phyloP scores from a whole-genome alignment of 2,329 filamentous ascomycete species.

The Sclerotinia glacialis region DNA sequence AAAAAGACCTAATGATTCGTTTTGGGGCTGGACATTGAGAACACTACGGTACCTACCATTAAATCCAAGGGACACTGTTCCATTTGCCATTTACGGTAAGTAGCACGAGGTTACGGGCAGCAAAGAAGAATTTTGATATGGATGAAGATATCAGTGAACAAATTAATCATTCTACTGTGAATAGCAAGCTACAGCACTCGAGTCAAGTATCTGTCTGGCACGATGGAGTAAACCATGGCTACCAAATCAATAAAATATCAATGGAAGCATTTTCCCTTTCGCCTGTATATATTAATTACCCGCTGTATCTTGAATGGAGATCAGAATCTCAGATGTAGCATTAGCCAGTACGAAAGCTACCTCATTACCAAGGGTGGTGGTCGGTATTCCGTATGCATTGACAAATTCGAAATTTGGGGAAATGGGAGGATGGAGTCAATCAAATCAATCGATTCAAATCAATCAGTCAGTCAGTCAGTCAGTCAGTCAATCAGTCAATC shows the following conservation, averaged over 20 bases:
- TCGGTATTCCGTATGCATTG: constrained; percentile 3
- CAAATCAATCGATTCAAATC: too few relatives aligned
- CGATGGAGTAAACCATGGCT: not conserved
- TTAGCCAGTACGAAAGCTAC: not conserved
- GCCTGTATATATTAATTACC: not conserved
- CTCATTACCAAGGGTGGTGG: not conserved
- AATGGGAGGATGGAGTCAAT: too few relatives aligned
- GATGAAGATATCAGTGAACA: not conserved
- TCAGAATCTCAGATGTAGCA: not conserved
- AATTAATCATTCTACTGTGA: not conserved
- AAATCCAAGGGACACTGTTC: not conserved
- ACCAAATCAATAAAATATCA: not conserved
- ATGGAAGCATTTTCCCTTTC: not conserved
- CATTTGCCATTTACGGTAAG: constrained; percentile 6
- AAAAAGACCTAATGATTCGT: constrained; percentile 14
- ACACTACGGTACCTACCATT: too few relatives aligned
- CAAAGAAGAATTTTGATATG: not conserved
- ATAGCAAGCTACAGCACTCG: not conserved
- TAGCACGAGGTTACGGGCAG: not conserved
- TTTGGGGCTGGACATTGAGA: not conserved
- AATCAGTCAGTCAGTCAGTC: too few relatives aligned
- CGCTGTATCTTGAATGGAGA: not conserved
- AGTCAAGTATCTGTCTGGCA: not conserved
- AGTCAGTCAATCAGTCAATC: not conserved
- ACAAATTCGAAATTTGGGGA: not conserved